Evolutionary conservation across 768 basidiomycete species (phyloP).

Genomic region (Tubosaeta sp.): DNA sequence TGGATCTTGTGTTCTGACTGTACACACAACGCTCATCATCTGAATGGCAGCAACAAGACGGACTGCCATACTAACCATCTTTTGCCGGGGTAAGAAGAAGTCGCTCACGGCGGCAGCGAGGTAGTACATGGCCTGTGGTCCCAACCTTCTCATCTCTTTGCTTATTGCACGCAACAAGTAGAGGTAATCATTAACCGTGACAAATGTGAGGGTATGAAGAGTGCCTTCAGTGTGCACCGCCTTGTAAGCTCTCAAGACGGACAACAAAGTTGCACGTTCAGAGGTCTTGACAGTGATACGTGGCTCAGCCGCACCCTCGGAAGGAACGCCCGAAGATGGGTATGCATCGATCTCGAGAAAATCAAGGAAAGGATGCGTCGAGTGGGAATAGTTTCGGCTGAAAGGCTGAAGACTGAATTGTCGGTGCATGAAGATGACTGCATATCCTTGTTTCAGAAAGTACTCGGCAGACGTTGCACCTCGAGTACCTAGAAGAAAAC

Average conservation of each 20-base stretch:
- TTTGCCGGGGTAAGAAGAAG: constrained; percentile 91
- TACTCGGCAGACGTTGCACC: constrained; percentile 98
- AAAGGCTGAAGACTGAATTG: constrained; percentile 98
- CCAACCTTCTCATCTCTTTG: constrained; percentile 67
- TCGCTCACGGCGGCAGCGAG: constrained; percentile 98
- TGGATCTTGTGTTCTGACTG: constrained; percentile 99
- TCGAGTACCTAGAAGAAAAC: constrained; percentile 66
- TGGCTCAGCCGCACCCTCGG: constrained; percentile 27
- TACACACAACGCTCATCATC: not conserved
- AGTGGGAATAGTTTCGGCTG: constrained; percentile 96
- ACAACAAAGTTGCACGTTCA: constrained; percentile 61
- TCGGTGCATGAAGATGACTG: constrained; percentile 98
- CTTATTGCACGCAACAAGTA: constrained; percentile 84
- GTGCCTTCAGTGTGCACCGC: constrained; percentile 67
- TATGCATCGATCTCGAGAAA: constrained; percentile 67
- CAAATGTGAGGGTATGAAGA: constrained; percentile 83
- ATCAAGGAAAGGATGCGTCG: constrained; percentile 96
- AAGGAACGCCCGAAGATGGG: constrained; percentile 30
- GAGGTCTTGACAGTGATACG: constrained; percentile 63
- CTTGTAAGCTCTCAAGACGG: constrained; percentile 78
- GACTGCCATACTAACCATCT: constrained; percentile 59
- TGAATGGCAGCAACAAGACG: not conserved
- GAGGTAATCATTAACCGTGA: constrained; percentile 94
- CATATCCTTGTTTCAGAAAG: constrained; percentile 90
- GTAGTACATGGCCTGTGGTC: constrained; percentile 84